phyloP scores from a whole-genome alignment of 202 grass and related monocot species.

The Setaria viridis region DNA sequence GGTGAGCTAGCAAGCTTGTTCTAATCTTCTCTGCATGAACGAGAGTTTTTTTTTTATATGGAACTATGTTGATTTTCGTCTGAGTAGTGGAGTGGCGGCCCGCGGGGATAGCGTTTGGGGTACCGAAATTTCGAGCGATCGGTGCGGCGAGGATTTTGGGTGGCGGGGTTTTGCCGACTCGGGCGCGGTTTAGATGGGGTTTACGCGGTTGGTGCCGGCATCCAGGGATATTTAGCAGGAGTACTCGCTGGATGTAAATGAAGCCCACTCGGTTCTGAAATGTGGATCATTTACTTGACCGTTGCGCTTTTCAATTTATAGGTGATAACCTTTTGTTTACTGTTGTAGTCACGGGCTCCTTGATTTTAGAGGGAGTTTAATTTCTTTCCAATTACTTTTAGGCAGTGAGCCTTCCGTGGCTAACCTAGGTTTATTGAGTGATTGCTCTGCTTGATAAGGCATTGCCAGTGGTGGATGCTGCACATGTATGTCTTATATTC shows the following conservation, averaged over 20 bases:
- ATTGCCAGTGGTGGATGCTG: neutral
- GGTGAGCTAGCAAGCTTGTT: neutral
- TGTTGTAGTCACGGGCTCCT: neutral
- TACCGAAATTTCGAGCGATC: neutral
- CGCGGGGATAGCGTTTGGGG: neutral
- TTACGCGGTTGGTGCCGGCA: neutral
- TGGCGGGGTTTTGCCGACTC: neutral
- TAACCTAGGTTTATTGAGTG: neutral
- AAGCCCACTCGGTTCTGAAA: neutral
- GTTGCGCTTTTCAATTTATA: slow-evolving; percentile 1
- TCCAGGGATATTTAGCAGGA: neutral
- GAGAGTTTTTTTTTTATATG: neutral
- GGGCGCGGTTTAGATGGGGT: slow-evolving; percentile 29
- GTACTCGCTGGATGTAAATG: neutral
- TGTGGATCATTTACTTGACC: neutral
- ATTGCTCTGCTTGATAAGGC: neutral
- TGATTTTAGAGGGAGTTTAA: slow-evolving; percentile 20
- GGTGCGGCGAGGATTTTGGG: neutral
- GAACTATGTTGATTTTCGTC: neutral
- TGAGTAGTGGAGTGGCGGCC: neutral
- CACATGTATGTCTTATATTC: neutral
- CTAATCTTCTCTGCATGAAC: neutral
- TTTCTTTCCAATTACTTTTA: neutral
- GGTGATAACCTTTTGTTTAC: neutral
- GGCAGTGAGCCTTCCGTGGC: neutral